phyloP scores from a whole-genome alignment of 2,329 filamentous ascomycete genomes.

The Trichoderma sp. region DNA sequence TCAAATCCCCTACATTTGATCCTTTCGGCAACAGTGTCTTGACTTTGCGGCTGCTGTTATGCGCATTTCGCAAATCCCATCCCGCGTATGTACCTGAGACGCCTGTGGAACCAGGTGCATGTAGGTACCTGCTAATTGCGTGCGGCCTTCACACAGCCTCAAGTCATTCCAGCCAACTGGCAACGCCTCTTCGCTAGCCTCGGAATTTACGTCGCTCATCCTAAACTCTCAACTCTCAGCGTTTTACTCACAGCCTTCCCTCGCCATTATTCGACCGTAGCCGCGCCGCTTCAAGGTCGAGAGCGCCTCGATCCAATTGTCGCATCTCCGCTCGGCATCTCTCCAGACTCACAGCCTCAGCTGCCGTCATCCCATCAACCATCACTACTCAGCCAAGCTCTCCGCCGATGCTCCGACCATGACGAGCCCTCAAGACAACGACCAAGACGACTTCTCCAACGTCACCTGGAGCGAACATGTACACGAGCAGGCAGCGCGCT shows the following conservation, averaged over 20 bases:
- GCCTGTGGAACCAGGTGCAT: neutral
- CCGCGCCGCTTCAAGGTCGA: neutral
- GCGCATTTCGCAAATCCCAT: neutral
- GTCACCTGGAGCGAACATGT: conserved; percentile 73
- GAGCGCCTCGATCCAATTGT: neutral
- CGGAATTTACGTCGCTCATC: conserved; percentile 2
- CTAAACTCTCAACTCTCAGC: neutral
- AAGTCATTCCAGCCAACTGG: conserved; percentile 3
- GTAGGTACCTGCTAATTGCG: conserved; percentile 8
- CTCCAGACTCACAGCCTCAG: neutral
- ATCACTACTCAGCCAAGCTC: neutral
- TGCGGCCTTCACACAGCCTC: neutral
- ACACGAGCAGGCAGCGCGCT: conserved; percentile 41
- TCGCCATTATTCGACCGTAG: neutral
- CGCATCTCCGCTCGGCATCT: neutral
- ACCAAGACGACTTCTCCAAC: conserved; percentile 75
- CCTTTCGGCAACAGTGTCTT: neutral
- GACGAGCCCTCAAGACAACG: conserved; percentile 40
- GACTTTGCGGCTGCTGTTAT: neutral
- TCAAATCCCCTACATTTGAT: neutral
- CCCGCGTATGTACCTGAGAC: neutral
- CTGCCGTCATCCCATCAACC: neutral
- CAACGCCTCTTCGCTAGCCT: conserved; percentile 15
- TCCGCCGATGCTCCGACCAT: conserved; percentile 22
- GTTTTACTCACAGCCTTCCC: neutral